A percentile compares a stretch with the other conserved stretches of the same genome.
phyloP scores from a whole-genome alignment of 2,329 filamentous ascomycete species.

The Cordyceps militaris region DNA sequence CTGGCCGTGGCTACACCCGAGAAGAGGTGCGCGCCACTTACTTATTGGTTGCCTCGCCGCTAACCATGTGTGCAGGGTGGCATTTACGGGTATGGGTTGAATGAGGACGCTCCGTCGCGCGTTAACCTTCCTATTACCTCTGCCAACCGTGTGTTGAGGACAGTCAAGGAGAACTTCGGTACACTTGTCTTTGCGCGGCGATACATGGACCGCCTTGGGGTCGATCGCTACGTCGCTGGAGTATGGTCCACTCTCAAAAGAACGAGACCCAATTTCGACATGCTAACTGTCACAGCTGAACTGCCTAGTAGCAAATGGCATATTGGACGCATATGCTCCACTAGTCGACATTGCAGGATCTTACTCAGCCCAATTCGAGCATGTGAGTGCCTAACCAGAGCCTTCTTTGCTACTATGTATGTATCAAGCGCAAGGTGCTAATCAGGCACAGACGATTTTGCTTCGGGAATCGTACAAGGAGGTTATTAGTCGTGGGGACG shows the following conservation, averaged over 20 bases:
- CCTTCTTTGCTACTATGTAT: not conserved
- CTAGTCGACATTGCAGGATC: conserved; percentile 52
- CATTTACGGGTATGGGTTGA: conserved; percentile 45
- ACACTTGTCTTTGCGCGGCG: conserved; percentile 54
- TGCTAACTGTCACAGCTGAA: conserved; percentile 38
- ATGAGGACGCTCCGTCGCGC: conserved; percentile 28
- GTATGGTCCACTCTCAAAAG: conserved; percentile 28
- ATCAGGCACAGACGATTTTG: conserved; percentile 36
- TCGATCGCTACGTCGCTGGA: conserved; percentile 51
- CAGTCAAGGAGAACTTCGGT: conserved; percentile 56
- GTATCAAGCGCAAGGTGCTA: too few species aligned
- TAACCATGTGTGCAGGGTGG: conserved; percentile 23
- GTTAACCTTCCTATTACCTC: conserved; percentile 38
- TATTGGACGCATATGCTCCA: conserved; percentile 50
- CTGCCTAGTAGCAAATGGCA: conserved; percentile 46
- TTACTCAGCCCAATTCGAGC: conserved; percentile 59
- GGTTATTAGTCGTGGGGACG: conserved; percentile 44
- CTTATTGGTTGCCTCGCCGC: conserved; percentile 21
- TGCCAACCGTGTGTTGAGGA: conserved; percentile 50
- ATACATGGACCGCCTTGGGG: conserved; percentile 56
- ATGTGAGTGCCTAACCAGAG: conserved; percentile 25
- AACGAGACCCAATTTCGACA: fast-evolving
- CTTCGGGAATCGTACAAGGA: conserved; percentile 40
- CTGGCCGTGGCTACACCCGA: conserved; percentile 71
- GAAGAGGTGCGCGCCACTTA: conserved; percentile 39